Evolutionary conservation across 1,284 basidiomycete species (phyloP).

Genomic region (Sutorius eximius): DNA sequence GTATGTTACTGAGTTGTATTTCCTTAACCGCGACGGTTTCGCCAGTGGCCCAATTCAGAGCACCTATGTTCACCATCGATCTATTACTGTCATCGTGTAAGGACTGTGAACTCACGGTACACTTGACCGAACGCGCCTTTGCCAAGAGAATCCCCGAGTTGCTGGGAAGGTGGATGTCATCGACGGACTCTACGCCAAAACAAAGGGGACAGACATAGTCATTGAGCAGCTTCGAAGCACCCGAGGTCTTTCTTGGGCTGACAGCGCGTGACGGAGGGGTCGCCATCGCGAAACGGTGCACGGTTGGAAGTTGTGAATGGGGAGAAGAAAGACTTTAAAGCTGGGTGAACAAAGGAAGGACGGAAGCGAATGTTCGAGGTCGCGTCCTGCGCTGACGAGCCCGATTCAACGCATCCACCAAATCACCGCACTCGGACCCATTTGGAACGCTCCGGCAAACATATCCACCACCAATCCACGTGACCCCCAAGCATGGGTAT

Average conservation of each 20-base stretch:
- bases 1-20: slow-evolving; percentile 90
- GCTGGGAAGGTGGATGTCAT: slow-evolving; percentile 46
- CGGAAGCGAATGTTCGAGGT: slow-evolving; percentile 24
- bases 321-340: slow-evolving; percentile 10
- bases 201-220: slow-evolving; percentile 50
- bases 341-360: slow-evolving; percentile 13
- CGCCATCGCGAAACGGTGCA: slow-evolving; percentile 37
- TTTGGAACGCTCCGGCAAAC: slow-evolving; percentile 32
- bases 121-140: slow-evolving; percentile 95
- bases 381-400: slow-evolving; percentile 42
- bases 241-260: slow-evolving; percentile 35
- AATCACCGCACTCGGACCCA: slow-evolving; percentile 24
- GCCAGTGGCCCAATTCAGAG: slow-evolving; percentile 94
- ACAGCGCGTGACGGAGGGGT: slow-evolving; percentile 43
- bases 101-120: slow-evolving; percentile 64
- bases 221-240: slow-evolving; percentile 53
- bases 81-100: neutral
- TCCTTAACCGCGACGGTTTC: slow-evolving; percentile 97
- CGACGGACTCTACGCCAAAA: slow-evolving; percentile 3
- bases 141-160: slow-evolving; percentile 92
- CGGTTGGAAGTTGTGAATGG: neutral
- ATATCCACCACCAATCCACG: slow-evolving; percentile 14
- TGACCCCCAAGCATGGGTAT: slow-evolving; percentile 16
- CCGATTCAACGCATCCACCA: slow-evolving; percentile 22
- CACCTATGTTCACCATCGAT: slow-evolving; percentile 50